Conservation (phyloP, 352 stramenopile genomes). For the Globisporangium nunn region DNA sequence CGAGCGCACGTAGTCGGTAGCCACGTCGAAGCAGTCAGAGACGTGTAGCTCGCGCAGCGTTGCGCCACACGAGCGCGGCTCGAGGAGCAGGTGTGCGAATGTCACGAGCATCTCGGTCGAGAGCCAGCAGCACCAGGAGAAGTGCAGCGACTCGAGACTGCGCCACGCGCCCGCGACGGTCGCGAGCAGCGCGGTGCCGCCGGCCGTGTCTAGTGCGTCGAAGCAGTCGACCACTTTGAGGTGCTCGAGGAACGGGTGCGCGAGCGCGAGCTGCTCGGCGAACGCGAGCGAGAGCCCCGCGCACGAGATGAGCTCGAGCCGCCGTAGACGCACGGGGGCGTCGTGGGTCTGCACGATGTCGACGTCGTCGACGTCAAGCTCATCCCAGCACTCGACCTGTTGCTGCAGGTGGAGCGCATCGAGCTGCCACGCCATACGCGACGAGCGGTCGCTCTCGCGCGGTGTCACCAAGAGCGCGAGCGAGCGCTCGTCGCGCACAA, state of each 20-base stretch:
- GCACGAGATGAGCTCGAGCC: constrained; percentile 66
- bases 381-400: constrained; percentile 63
- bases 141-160: constrained; percentile 51
- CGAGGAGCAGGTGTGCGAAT: constrained; percentile 62
- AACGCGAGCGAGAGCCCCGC: constrained; percentile 49
- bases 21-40: constrained; percentile 69
- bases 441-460: constrained; percentile 17
- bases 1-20: constrained; percentile 62
- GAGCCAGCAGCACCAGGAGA: constrained; percentile 82
- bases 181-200: constrained; percentile 36
- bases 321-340: constrained; percentile 32
- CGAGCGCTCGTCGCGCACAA: constrained; percentile 53
- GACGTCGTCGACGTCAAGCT: constrained; percentile 62
- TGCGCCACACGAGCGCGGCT: constrained; percentile 28
- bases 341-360: constrained; percentile 56
- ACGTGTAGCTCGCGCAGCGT: constrained; percentile 42
- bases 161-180: constrained; percentile 38
- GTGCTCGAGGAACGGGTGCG: constrained; percentile 47
- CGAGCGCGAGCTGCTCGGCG: constrained; percentile 23
- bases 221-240: constrained; percentile 72
- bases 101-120: constrained; percentile 67
- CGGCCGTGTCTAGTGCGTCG: constrained; percentile 32
- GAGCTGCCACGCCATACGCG: constrained; percentile 40
- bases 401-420: constrained; percentile 18
- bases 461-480: constrained; percentile 32